These are phyloP conservation scores for Psidium friedrichsthalianum DNA, from an alignment of 345 rosid genomes.

Conservation along the genomic window DNA sequence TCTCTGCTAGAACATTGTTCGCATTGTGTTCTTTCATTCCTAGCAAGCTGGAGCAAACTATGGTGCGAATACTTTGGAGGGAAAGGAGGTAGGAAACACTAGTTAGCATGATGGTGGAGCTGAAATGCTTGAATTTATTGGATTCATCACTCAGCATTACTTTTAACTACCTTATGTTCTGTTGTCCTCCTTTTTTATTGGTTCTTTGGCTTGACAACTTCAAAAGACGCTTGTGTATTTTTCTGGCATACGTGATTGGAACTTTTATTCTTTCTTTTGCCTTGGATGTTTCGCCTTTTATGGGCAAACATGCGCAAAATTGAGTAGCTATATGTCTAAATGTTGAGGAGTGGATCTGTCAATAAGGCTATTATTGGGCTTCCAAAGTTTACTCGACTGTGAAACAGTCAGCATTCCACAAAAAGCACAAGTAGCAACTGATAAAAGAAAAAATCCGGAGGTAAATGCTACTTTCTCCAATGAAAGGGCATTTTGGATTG, in stretches of 20 bases:
- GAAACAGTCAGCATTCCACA: not conserved
- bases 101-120: not conserved
- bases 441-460: not conserved
- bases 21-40: not conserved
- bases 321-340: not conserved
- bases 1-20: not conserved
- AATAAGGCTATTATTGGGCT: not conserved
- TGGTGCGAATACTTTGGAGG: not conserved
- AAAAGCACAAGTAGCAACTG: not conserved
- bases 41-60: not conserved
- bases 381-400: not conserved
- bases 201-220: not conserved
- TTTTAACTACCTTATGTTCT: not conserved
- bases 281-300: not conserved
- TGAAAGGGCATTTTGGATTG: not conserved
- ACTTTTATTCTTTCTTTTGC: not conserved
- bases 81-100: not conserved
- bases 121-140: not conserved
- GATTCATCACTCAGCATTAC: not conserved
- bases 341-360: not conserved
- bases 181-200: not conserved
- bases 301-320: not conserved
- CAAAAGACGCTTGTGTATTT: not conserved
- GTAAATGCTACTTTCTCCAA: not conserved
- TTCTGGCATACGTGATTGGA: not conserved